Conservation (phyloP, 129 eudicot genomes). For the Pseudognaphalium luteoalbum region DNA sequence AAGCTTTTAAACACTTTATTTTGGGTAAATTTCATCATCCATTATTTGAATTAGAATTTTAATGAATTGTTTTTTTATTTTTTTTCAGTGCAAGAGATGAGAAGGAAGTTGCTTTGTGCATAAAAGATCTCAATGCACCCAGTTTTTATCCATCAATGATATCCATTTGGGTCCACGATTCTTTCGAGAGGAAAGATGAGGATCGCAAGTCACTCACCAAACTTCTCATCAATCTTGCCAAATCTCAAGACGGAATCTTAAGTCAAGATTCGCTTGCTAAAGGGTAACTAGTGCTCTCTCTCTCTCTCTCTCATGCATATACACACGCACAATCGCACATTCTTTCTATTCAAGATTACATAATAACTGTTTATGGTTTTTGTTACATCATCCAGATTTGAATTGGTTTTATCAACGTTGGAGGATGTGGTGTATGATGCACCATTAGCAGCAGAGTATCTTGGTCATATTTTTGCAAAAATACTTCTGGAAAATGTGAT, state of each 20-base stretch:
- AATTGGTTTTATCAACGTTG: conserved; percentile 60
- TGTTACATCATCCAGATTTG: conserved; percentile 53
- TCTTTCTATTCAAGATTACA: not conserved
- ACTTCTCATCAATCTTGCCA: conserved; percentile 71
- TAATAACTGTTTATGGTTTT: not conserved
- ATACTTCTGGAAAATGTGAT: conserved; percentile 58
- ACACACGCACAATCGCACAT: not conserved
- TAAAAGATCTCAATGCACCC: conserved; percentile 78
- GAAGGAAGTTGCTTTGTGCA: conserved; percentile 81
- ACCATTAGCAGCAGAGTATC: conserved; percentile 90
- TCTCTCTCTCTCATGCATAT: not conserved
- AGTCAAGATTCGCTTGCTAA: conserved; percentile 57
- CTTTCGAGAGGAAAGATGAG: conserved; percentile 90
- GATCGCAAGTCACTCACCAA: conserved; percentile 70
- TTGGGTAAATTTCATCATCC: not conserved
- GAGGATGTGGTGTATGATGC: conserved; percentile 91
- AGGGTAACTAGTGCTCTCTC: conserved; percentile 56
- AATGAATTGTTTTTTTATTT: not conserved
- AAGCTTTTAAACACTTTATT: not conserved
- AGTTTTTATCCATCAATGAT: conserved; percentile 80
- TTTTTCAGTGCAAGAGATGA: conserved; percentile 78
- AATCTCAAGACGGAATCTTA: conserved; percentile 54
- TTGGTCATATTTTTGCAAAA: conserved; percentile 66
- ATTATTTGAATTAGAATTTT: not conserved
- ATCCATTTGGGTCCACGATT: conserved; percentile 82